Conservation (phyloP, 1,139 yeast species). For the Kluyveromyces sp. region DNA sequence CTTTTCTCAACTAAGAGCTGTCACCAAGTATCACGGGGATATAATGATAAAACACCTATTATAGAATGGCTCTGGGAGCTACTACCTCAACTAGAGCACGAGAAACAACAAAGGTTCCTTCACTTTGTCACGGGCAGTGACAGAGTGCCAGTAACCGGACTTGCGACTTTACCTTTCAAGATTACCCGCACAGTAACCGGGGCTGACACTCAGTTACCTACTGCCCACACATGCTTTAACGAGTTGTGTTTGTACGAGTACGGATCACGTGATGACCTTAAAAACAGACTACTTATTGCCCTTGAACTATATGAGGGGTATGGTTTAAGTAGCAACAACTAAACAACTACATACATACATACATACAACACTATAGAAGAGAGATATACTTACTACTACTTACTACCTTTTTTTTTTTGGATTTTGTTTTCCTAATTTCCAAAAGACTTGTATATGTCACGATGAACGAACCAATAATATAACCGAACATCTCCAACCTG, state of each 20-base stretch:
- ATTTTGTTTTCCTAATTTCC: too few relatives aligned
- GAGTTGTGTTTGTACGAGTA: conserved; percentile 76
- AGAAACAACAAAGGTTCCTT: conserved; percentile 54
- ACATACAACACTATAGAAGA: neutral
- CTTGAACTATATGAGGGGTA: conserved; percentile 79
- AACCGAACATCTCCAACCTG: neutral
- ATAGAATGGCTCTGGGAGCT: conserved; percentile 84
- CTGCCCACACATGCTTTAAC: conserved; percentile 91
- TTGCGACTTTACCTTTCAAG: conserved; percentile 63
- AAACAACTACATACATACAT: neutral
- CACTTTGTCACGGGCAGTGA: conserved; percentile 86
- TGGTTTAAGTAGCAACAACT: conserved; percentile 43
- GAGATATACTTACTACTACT: neutral
- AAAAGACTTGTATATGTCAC: neutral
- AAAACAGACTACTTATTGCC: conserved; percentile 53
- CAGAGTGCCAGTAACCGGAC: conserved; percentile 86
- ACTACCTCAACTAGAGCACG: conserved; percentile 35
- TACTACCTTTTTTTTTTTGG: neutral
- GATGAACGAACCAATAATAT: conserved; percentile 1
- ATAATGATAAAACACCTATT: conserved; percentile 31
- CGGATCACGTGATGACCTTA: conserved; percentile 42
- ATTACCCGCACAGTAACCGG: conserved; percentile 45
- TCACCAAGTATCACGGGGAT: conserved; percentile 71
- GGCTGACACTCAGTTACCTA: conserved; percentile 50
- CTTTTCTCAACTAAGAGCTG: conserved; percentile 54